Evolutionary conservation across 2,329 filamentous ascomycete genomes (phyloP), one percentile per base, ranked within the genome.

Genomic region (Diaporthe ilicicola): DNA sequence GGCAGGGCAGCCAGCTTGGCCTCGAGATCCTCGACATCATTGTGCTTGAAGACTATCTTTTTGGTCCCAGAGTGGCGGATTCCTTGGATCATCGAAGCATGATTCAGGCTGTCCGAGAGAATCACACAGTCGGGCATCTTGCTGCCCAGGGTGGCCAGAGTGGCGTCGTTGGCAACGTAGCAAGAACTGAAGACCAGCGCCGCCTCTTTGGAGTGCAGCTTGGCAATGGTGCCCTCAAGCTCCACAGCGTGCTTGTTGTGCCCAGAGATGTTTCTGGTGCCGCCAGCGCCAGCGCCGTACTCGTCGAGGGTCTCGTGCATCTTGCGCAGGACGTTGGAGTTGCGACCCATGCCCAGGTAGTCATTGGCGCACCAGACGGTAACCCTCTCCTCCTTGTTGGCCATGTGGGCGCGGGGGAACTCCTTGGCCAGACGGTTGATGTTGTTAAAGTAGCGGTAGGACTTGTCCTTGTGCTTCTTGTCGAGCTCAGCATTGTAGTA

Each of bases 321-420:
- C 70, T 90, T 90, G 80, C 93, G 90, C 78, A 99, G 84, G 13
- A 99, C 96, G 64, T 93, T 87, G 15, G 90, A 89, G 82, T 98
- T 98, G 77, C 94, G 90, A 54, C 96, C 95, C 96, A 99, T 99
- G 76, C 96, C 96, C 22, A 99, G 90, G 81, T 99, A 99, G 82
- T 99, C 96, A 79, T 99, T 99, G 80, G 95, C 97, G 87, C 96
- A 99, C 96, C 96, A 99, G 29, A 99, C 96, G 1, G 95, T 97
- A 70, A 99, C 96, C 67, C 90, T 90, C 75, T 98, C 94, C 72
- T 95, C 91, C 78, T 90, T 89, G 71, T 88, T 90, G 19, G 93
- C 89, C 88, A 97, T 97, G 82, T 99, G 96, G 55, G 96, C 96
- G 74, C 93, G 93, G 37, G 96, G 96, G 74, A 99, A 99, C 75